These are phyloP conservation scores for Areca catechu DNA, from an alignment of 176 grass and related monocot genomes.

Conservation along the genomic window DNA sequence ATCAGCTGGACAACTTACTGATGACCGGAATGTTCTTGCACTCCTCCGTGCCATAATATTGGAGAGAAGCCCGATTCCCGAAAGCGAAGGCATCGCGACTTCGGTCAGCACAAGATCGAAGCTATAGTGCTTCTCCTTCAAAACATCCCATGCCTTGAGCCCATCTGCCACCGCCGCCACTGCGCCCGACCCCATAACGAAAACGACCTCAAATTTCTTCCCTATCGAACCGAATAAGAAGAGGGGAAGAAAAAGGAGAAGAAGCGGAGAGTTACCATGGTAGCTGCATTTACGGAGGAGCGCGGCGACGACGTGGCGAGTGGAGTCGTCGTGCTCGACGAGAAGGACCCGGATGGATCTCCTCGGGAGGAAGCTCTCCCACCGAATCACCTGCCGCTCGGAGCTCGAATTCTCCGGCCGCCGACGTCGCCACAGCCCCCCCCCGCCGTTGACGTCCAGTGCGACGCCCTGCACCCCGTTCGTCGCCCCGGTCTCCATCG, in stretches of 20 bases:
- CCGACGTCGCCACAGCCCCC: not conserved
- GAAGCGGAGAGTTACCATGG: constrained; percentile 40
- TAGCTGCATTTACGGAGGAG: constrained; percentile 96
- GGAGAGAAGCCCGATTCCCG: constrained; percentile 77
- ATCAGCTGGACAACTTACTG: constrained; percentile 40
- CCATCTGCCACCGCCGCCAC: constrained; percentile 72
- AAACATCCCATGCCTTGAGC: constrained; percentile 85
- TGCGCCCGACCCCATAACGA: constrained; percentile 8
- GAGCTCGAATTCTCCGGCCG: not conserved
- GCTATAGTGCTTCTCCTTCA: constrained; percentile 49
- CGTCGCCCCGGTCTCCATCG: constrained; percentile 43
- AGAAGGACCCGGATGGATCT: constrained; percentile 76
- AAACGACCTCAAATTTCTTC: too few relatives aligned
- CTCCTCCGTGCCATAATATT: constrained; percentile 52
- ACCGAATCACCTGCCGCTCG: constrained; percentile 32
- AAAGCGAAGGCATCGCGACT: constrained; percentile 83
- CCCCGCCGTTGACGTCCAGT: not conserved
- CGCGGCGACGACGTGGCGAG: constrained; percentile 78
- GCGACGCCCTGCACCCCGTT: constrained; percentile 9
- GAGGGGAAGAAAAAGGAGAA: not conserved
- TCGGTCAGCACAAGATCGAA: constrained; percentile 98
- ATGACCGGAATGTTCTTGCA: constrained; percentile 92
- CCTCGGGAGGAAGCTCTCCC: constrained; percentile 79
- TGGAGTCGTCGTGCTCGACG: constrained; percentile 94
- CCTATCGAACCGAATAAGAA: too few relatives aligned